Evolutionary conservation across 768 basidiomycete species (phyloP), one percentile per base, ranked within the genome.

Genomic region (Dioszegia aurantiaca): DNA sequence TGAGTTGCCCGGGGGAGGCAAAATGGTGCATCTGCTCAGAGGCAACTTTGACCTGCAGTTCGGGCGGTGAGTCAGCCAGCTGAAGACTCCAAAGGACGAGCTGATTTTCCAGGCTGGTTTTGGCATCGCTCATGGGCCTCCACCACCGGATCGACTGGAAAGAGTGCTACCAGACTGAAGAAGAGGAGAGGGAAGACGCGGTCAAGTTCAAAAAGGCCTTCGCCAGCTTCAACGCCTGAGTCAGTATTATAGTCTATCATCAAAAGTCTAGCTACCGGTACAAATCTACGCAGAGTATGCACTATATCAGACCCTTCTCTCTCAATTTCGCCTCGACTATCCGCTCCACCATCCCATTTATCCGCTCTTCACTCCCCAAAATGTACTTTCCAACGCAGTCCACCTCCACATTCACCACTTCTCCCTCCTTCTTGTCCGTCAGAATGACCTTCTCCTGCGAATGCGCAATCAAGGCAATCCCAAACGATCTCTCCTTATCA

Each of bases 381-480:
- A 76, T 64, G 44, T 76, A 76, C 53, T 76, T 76, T 17, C 75
- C 75, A 12, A 74, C 69, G 46, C 65, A 67, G 54, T 76, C 75
- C 33, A 74, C 91, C 79, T 99, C 95, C 59, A 99, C 83, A 71
- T 99, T 99, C 51, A 98, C 92, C 67, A 82, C 87, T 45, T 83
- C 83, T 0, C 92, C 93, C 1, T 87, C 74, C 2, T 67, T 64
- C 77, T 98, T 99, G 60, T 78, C 82, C 37, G 82, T 82, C 51
- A 99, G 80, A 1, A 89, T 87, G 57, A 97, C 86, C 77, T 86
- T 90, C 68, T 85, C 79, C 73, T 95, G 94, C 11, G 90, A 93
- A 77, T 98, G 93, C 67, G 84, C 84, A 77, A 99, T 93, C 64
- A 99, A 83, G 93, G 98, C 98, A 51, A 99, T 83, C 31, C 86